Evolutionary conservation across 2,329 filamentous ascomycete genomes (phyloP), one percentile per base, ranked within the genome.

Genomic region (Stagonosporopsis tanaceti): DNA sequence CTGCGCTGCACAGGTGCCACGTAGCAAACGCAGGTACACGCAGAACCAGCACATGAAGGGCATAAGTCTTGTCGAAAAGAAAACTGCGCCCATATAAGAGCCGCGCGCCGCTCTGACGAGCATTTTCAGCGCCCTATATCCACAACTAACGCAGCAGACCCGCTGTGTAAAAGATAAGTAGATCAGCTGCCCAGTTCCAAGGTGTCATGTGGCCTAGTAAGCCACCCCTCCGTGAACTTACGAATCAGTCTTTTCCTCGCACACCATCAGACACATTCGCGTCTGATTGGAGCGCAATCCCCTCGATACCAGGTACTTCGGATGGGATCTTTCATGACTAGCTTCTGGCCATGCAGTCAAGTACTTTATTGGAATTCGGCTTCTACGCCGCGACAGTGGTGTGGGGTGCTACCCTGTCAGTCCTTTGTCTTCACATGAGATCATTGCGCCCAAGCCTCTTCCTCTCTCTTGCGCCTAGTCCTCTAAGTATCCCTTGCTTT

Each of bases 1-100:
- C 66, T 72, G 68, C 64, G 70, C 67, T 71, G 68, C 62, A 72
- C 64, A 73, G 71, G 71, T 74, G 72, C 72, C 72, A 75, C 72
- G 72, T 74, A 69, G 69, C 70, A 72, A 64, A 68, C 64, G 67
- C 69, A 71, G 70, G 70, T 69, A 71, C 68, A 63, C 66, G 59
- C 60, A 60, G 62, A 64, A 63, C 61, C 62, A 61, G 71, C 67
- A 66, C 67, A 57, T 53, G 60, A 64, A 61, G 53, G 60, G 66
- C 65, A 70, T 62, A 30, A 67, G 63, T 34, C 59, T 61, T 66
- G 60, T 65, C 59, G 56, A 64, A 66, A 57, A 44, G 40, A 53
- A 54, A 54, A 54, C 52, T 59, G 50, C 53, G 48, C 45, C 53
- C 59, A 59, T 69, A 73, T 72, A 73, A 71, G 63, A 64, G 47